A percentile compares a stretch with the other conserved stretches of the same genome.
Evolutionary conservation across 768 basidiomycete species (phyloP).

Genomic region (Leccinum imitatum): DNA sequence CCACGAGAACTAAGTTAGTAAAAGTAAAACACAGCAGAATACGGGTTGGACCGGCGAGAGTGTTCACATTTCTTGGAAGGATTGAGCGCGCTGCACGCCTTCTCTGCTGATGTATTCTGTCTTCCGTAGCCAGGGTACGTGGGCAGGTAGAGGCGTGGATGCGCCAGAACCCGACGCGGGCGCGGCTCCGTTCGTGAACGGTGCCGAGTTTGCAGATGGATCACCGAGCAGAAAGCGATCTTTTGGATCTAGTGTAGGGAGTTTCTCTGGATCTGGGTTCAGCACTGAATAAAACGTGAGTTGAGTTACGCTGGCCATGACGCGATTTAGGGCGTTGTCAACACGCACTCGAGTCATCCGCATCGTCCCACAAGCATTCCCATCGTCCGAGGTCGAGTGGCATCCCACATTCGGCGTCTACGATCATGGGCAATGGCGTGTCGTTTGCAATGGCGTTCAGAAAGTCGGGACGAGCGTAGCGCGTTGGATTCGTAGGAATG

Average conservation of each 20-base stretch:
- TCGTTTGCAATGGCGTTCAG: constrained; percentile 78
- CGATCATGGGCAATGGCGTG: constrained; percentile 88
- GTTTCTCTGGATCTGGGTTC: constrained; percentile 64
- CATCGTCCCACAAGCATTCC: constrained; percentile 81
- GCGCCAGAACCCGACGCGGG: constrained; percentile 37
- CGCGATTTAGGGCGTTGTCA: not conserved
- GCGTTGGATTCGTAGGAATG: constrained; percentile 85
- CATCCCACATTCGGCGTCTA: constrained; percentile 97
- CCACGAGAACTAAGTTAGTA: constrained; percentile 15
- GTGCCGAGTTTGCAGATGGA: constrained; percentile 42
- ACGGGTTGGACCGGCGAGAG: not conserved
- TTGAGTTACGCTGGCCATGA: not conserved
- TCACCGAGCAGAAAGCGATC: constrained; percentile 79
- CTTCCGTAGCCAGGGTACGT: constrained; percentile 90
- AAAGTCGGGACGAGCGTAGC: constrained; percentile 86
- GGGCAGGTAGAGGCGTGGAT: constrained; percentile 47
- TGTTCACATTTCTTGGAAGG: constrained; percentile 56
- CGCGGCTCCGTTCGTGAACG: constrained; percentile 43
- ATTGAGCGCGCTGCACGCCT: constrained; percentile 44
- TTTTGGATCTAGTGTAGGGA: constrained; percentile 66
- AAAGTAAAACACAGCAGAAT: not conserved
- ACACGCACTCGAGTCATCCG: constrained; percentile 57
- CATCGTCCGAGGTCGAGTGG: constrained; percentile 85
- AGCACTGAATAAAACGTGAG: constrained; percentile 37
- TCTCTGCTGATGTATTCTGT: constrained; percentile 84